Evolutionary conservation across 805 yeast genomes (phyloP), one percentile per base, ranked within the genome.

Genomic region (Kazachstania bromeliacearum): DNA sequence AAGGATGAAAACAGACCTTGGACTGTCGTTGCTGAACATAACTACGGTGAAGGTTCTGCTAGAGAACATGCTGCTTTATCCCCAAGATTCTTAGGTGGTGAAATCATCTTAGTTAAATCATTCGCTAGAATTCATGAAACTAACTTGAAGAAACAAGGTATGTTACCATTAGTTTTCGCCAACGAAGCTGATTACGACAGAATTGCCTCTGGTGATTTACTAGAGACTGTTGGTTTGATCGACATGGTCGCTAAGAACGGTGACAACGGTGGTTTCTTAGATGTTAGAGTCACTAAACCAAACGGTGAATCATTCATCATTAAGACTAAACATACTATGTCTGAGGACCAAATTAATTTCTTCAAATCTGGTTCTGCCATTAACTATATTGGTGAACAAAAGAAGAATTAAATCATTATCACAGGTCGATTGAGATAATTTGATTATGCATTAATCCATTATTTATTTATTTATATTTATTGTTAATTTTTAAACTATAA

Each of bases 61-160:
- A 83, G 98, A 73, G 98, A 89, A 62, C 98, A 89, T 55, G 98
- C 98, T 31, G 97, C 97, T 12, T 70, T 92, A 48, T 85, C 92
- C 23, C 98, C 97, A 38, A 75, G 94, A 63, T 92, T 84, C 68
- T 71, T 92, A 31, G 97, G 96, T 42, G 97, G 98, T 44, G 65
- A 79, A 40, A 75, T 87, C 45, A 81, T 89, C 44, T 67, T 89
- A 43, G 94, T 85, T 50, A 89, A 88, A 64, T 88, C 96, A 7
- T 89, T 89, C 66, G 98, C 98, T 24, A 81, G 98, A 71, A 89
- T 89, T 53, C 98, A 89, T 64, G 98, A 89, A 68, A 89, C 98
- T 24, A 89, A 89, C 64, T 75, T 89, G 66, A 92, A 89, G 72
- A 92, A 92, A 64, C 98, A 92, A 70, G 98, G 98, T 62, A 77